Evolutionary conservation across 176 grass and related monocot species (phyloP), one percentile per base, ranked within the genome.

Genomic region (Paspalum notatum): DNA sequence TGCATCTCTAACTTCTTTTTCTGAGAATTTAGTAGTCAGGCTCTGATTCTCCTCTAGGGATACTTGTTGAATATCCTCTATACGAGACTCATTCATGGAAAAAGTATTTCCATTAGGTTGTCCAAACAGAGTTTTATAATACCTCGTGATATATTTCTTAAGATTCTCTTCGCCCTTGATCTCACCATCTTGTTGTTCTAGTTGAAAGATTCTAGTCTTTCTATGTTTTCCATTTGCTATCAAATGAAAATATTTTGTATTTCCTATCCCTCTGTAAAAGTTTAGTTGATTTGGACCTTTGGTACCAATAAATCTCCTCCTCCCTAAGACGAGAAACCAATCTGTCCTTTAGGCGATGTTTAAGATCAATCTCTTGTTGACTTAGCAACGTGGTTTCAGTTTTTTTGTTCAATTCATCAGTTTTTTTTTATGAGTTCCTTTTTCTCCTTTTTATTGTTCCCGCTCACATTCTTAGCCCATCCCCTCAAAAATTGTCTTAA

Each of bases 1-100:
- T 2, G 18, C 53, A 0, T 55, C 53, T 0, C 18, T n/a, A 0
- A 55, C 18, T 2, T 55, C 53, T 5, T 55, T n/a, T 9, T 55
- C 7, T n/a, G 6, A 3, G 6, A n/a, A n/a, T 2, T 55, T 6
- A 0, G 1, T 18, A 1, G 16, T 5, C 0, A 55, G 1, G 1
- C 8, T 1, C 2, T n/a, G 1, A 55, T 55, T 55, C 3, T 55
- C 53, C 1, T 8, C 7, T 2, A 1, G 0, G 3, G 17, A 3
- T 2, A 20, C 17, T 8, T 20, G 51, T 0, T 15, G 17, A 20
- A 54, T 54, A 2, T 20, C 17, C 17, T 2, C 16, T 1, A 2
- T 20, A 1, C 2, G 6, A 1, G 51, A 20, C 16, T 54, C 17
- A 8, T 7, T 6, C 4, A 54, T 2, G 0, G 17, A 54, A 2